Evolutionary conservation across 345 rosid genomes (phyloP), one percentile per base, ranked within the genome.

Genomic region (Cochlearia excelsa): DNA sequence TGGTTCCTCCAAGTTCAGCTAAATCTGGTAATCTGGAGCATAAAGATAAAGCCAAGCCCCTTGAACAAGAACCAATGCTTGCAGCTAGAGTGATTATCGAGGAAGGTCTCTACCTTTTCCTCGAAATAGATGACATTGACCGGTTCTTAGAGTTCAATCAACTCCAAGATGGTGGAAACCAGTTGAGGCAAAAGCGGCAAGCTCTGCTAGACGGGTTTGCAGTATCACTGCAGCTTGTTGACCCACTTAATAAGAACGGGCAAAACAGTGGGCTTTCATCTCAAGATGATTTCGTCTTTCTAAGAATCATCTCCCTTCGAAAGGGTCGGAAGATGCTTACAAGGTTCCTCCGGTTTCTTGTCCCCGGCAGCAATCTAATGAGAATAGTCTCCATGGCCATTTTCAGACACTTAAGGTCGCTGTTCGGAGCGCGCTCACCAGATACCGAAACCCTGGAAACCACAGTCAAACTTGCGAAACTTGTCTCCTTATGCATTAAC

Each of bases 51-150:
- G 92, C 77, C 75, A 92, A 80, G 76, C 95, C 98, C 58, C 75
- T 92, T 54, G 96, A 88, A 62, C 90, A 82, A 74, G 96, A 92
- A 66, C 96, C 96, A 2, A 80, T 92, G 95, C 96, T 88, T 78
- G 98, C 92, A 30, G 96, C 96, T 51, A 84, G 96, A 77, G 90
- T 92, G 53, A 72, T 81, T 23, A 88, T 88, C 56, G 98, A 92
- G 77, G 96, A 92, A 70, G 90, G 93, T 57, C 78, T 88, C 35
- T 88, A 77, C 77, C 93, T 88, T 30, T 90, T 91, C 43, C 88
- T 88, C 57, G 93, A 88, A 64, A 83, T 91, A 49, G 92, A 84
- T 74, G 98, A 88, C 74, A 84, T 91, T 57, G 98, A 91, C 51
- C 85, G 98, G 31, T 83, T 79, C 52, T 60, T 88, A 26, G 82